Evolutionary conservation across 345 rosid species (phyloP).

Genomic region (Moricandia moricandioides): DNA sequence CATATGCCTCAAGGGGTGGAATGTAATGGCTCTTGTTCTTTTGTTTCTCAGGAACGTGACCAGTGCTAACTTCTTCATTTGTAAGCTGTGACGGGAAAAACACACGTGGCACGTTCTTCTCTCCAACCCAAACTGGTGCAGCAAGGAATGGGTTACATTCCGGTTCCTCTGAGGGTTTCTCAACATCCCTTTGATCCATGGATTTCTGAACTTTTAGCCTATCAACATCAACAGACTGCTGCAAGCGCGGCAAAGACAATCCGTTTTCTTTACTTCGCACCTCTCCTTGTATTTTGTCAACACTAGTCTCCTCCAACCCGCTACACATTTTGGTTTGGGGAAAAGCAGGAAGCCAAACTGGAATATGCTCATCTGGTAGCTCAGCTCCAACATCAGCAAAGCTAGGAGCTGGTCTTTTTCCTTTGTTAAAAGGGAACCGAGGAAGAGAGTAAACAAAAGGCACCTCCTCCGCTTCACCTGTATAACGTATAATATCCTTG

Average conservation of each 20-base stretch:
- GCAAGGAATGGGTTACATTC: conserved; percentile 68
- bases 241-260: conserved; percentile 41
- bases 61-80: conserved; percentile 35
- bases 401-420: conserved; percentile 46
- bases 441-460: conserved; percentile 70
- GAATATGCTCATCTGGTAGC: conserved; percentile 74
- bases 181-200: conserved; percentile 36
- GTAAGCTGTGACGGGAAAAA: conserved; percentile 46
- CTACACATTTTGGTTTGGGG: conserved; percentile 52
- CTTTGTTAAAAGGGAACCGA: conserved; percentile 58
- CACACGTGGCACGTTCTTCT: conserved; percentile 55
- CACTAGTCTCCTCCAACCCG: conserved; percentile 27
- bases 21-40: conserved; percentile 33
- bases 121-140: conserved; percentile 62
- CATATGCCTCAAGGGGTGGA: conserved; percentile 49
- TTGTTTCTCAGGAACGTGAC: conserved; percentile 37
- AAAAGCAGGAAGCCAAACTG: conserved; percentile 80
- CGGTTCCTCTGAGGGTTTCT: conserved; percentile 36
- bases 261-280: conserved; percentile 40
- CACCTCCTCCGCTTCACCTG: conserved; percentile 48
- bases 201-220: conserved; percentile 49
- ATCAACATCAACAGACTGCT: conserved; percentile 41
- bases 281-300: conserved; percentile 34
- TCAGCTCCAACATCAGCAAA: conserved; percentile 56
- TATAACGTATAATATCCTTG: conserved; percentile 63